Evolutionary conservation across 164 flowering plant species (phyloP), one percentile per base, ranked within the genome.

Genomic region (Aristolochia californica): DNA sequence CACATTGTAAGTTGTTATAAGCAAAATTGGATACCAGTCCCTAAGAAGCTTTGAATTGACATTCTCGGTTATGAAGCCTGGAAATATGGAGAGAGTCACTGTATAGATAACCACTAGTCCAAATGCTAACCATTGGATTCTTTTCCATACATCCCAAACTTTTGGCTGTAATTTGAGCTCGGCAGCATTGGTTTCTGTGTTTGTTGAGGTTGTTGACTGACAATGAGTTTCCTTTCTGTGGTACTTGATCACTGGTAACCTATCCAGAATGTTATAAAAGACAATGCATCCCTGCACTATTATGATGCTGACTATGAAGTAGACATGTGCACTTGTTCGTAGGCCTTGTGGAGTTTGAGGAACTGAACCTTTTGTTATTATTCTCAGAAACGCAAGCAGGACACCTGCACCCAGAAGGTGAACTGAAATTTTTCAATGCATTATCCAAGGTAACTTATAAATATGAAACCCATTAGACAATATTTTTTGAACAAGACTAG

Each of bases 81-180:
- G 91, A 64, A 85, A 85, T 5, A 82, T 83, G 14, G 88, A 81
- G 5, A 83, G 75, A n/a, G 88, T 83, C 4, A 83, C 82, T 0
- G 56, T 30, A 48, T 82, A 82, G 2, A 72, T 80, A 28, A 72
- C 26, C 43, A 78, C 55, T 53, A 85, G 71, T 23, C 87, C 89
- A 22, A 79, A 45, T 13, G 79, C 80, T 9, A 80, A 74, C 75
- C 78, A 64, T 52, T 63, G 61, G 21, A 90, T 77, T 55, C 66
- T 76, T 57, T 66, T 73, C 21, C 73, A 63, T 9, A 73, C 70
- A 15, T 58, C 57, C 75, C 72, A 64, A 38, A 79, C 64, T 61
- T 68, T 72, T 4, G 66, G 72, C 22, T 30, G 54, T 43, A 25
- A 43, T 26, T 15, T 57, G 30, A 58, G 28, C 24, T 65, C 63